A percentile compares a stretch with the other conserved stretches of the same genome.
Evolutionary conservation across 305 asterid species (phyloP).

Genomic region (Fraxinus velutina): DNA sequence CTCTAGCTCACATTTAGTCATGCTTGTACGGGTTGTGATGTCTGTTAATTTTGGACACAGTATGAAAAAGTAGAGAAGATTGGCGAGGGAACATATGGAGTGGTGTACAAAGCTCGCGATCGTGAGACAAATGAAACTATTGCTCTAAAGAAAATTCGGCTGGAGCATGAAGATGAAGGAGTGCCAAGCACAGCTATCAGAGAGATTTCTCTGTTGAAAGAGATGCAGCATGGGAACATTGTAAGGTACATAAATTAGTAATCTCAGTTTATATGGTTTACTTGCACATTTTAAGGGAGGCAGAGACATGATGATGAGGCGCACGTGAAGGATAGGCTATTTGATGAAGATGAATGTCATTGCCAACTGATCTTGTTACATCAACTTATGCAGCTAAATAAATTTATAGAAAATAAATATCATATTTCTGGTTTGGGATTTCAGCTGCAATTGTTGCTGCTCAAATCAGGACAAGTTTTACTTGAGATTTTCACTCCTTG

Average conservation of each 20-base stretch:
- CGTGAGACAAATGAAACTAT: constrained; percentile 79
- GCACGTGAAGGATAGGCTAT: constrained; percentile 13
- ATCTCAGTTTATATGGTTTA: constrained; percentile 9
- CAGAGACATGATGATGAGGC: neutral
- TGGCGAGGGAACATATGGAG: constrained; percentile 97
- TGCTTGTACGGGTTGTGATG: neutral
- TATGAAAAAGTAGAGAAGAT: constrained; percentile 96
- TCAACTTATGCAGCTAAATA: neutral
- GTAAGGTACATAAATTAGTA: constrained; percentile 52
- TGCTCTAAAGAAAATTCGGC: constrained; percentile 90
- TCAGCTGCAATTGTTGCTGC: neutral
- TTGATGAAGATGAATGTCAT: neutral
- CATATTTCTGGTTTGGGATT: neutral
- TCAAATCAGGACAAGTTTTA: constrained; percentile 2
- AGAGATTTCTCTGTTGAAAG: constrained; percentile 91
- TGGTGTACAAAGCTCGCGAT: constrained; percentile 95
- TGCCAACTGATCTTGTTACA: neutral
- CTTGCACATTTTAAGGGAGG: neutral
- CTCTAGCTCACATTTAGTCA: neutral
- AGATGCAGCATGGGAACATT: constrained; percentile 95
- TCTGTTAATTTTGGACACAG: constrained; percentile 32
- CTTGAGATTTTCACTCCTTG: constrained; percentile 5
- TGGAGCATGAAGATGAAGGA: constrained; percentile 98
- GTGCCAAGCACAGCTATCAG: constrained; percentile 97
- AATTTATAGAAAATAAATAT: neutral